Percentiles rank a stretch among this genome's conserved stretches.
Evolutionary conservation across 202 grass and related monocot species (phyloP).

Genomic region (Hordeum pubiflorum): DNA sequence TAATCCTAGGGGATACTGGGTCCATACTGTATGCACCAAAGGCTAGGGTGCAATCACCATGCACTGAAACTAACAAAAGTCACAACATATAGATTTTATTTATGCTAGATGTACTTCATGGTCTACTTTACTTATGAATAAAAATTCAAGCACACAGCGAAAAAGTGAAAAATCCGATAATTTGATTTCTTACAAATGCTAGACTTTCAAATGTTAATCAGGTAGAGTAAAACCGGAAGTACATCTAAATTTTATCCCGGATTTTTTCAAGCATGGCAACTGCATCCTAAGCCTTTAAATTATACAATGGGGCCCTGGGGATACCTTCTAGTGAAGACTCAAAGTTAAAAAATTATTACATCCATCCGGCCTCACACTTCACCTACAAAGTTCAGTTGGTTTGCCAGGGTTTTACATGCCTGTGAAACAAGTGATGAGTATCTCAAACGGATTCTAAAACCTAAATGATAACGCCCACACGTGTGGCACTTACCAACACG

Average conservation of each 20-base stretch:
- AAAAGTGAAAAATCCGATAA: neutral
- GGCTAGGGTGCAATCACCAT: neutral
- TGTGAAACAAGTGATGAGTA: neutral
- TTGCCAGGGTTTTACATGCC: neutral
- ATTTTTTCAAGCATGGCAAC: neutral
- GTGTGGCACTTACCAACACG: too few relatives aligned
- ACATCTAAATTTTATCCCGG: neutral
- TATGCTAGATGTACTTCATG: neutral
- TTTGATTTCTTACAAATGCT: neutral
- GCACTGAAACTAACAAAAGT: neutral
- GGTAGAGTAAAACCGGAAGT: neutral
- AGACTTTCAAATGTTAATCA: neutral
- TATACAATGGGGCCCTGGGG: neutral
- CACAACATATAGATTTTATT: neutral
- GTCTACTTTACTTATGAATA: neutral
- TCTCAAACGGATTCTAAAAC: neutral
- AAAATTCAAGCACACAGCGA: neutral
- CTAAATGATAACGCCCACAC: too few relatives aligned
- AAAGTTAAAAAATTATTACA: neutral
- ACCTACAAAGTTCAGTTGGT: neutral
- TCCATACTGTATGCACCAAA: neutral
- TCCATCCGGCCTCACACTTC: neutral
- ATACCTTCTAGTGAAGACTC: neutral
- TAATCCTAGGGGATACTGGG: neutral
- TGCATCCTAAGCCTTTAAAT: neutral